phyloP scores from a whole-genome alignment of 1,139 yeast species.

The Arxiozyma telluris region DNA sequence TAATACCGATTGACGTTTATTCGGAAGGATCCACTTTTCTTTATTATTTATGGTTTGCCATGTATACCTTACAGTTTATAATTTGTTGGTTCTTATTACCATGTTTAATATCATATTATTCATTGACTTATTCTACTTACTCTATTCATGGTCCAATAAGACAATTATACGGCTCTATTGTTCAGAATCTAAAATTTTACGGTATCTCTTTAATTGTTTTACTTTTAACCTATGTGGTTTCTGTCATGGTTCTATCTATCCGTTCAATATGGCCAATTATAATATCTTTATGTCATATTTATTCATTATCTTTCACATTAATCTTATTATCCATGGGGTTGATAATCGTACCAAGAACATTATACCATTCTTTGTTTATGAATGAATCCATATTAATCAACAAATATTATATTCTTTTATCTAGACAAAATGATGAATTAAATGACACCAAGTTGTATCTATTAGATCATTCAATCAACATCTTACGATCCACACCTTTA shows the following conservation, averaged over 20 bases:
- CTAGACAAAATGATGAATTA: conserved; percentile 28
- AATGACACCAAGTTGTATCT: conserved; percentile 25
- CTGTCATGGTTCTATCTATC: conserved; percentile 20
- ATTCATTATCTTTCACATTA: conserved; percentile 26
- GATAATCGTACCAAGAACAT: conserved; percentile 22
- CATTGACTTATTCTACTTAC: conserved; percentile 20
- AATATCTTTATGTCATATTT: conserved; percentile 28
- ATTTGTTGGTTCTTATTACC: conserved; percentile 29
- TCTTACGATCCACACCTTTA: conserved; percentile 17
- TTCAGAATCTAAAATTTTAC: conserved; percentile 26
- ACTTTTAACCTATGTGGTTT: conserved; percentile 19
- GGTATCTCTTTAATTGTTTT: conserved; percentile 19
- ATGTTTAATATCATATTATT: conserved; percentile 26
- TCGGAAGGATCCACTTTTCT: conserved; percentile 6
- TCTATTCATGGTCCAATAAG: neutral
- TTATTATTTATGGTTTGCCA: conserved; percentile 18
- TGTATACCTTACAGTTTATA: conserved; percentile 27
- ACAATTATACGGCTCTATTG: conserved; percentile 6
- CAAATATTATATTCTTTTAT: conserved; percentile 23
- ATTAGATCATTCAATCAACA: conserved; percentile 22
- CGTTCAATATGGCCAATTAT: conserved; percentile 21
- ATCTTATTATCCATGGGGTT: conserved; percentile 25
- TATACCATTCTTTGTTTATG: conserved; percentile 7
- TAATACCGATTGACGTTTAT: neutral
- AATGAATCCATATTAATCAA: conserved; percentile 7